Conservation (phyloP, 1,139 yeast species). For the Wickerhamomyces sp. region DNA sequence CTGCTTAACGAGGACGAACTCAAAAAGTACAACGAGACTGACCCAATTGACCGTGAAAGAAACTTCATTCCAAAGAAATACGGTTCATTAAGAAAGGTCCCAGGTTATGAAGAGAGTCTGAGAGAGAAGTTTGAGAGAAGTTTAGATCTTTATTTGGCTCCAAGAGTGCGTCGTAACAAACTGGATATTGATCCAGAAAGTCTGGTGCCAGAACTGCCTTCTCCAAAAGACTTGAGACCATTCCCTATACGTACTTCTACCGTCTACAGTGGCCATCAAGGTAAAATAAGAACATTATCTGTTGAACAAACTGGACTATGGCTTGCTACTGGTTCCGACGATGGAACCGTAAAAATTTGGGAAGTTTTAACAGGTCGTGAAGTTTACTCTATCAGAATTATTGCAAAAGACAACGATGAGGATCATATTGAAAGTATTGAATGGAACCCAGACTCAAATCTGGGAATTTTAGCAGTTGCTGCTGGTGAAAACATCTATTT, state of each 20-base stretch:
- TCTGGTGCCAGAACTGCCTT: conserved; percentile 90
- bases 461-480: conserved; percentile 77
- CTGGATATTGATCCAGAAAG: conserved; percentile 95
- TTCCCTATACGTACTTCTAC: conserved; percentile 94
- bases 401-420: conserved; percentile 35
- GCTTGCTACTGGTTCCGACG: conserved; percentile 98
- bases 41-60: conserved; percentile 73
- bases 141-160: conserved; percentile 90
- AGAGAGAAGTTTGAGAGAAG: conserved; percentile 94
- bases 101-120: conserved; percentile 81
- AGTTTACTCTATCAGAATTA: conserved; percentile 58
- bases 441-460: conserved; percentile 81
- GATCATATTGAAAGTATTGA: conserved; percentile 79
- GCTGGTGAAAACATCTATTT: conserved; percentile 79
- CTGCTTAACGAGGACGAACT: conserved; percentile 74
- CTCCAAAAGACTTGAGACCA: conserved; percentile 96
- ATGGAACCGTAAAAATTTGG: conserved; percentile 94
- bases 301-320: conserved; percentile 89
- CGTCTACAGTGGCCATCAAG: conserved; percentile 75
- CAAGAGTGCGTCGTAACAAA: conserved; percentile 89
- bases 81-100: conserved; percentile 80
- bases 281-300: conserved; percentile 74
- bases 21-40: conserved; percentile 64
- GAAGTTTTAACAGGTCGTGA: conserved; percentile 94
- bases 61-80: conserved; percentile 82